Percentiles rank a stretch among this genome's conserved stretches.
phyloP scores from a whole-genome alignment of 2,329 filamentous ascomycete species.

The Neurospora crassa region DNA sequence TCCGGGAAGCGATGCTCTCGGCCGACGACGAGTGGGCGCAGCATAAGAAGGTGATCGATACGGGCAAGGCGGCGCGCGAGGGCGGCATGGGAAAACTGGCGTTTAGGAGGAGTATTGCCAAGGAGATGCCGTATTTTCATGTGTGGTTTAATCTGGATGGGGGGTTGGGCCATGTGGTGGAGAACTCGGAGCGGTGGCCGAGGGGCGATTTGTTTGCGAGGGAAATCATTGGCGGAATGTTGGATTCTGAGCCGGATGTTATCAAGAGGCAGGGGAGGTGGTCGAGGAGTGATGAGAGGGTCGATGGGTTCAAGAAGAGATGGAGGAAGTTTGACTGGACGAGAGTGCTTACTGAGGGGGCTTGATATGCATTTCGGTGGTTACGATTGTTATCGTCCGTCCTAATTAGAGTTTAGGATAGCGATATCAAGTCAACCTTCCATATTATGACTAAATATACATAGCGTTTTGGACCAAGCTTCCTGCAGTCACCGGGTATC shows the following conservation, averaged over 20 bases:
- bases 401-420: neutral
- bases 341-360: slow-evolving; percentile 39
- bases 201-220: slow-evolving; percentile 85
- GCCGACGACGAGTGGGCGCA: slow-evolving; percentile 92
- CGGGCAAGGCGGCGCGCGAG: slow-evolving; percentile 51
- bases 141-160: slow-evolving; percentile 92
- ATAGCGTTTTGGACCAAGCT: neutral
- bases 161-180: slow-evolving; percentile 84
- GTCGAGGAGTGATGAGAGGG: slow-evolving; percentile 58
- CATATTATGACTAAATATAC: neutral
- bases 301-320: slow-evolving; percentile 69
- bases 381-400: neutral
- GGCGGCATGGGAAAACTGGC: slow-evolving; percentile 67
- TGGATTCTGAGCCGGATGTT: slow-evolving; percentile 71
- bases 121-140: slow-evolving; percentile 98
- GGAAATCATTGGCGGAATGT: slow-evolving; percentile 85
- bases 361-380: neutral
- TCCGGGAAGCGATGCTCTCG: slow-evolving; percentile 83
- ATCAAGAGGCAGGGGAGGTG: slow-evolving; percentile 88
- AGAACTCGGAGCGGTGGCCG: slow-evolving; percentile 79
- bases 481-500: neutral
- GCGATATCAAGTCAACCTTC: neutral
- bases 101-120: slow-evolving; percentile 74
- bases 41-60: slow-evolving; percentile 92
- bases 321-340: slow-evolving; percentile 95